Percentiles rank a stretch among this genome's conserved stretches.
phyloP scores from a whole-genome alignment of 495 filamentous ascomycete species.

The Podospora fimiseda region DNA sequence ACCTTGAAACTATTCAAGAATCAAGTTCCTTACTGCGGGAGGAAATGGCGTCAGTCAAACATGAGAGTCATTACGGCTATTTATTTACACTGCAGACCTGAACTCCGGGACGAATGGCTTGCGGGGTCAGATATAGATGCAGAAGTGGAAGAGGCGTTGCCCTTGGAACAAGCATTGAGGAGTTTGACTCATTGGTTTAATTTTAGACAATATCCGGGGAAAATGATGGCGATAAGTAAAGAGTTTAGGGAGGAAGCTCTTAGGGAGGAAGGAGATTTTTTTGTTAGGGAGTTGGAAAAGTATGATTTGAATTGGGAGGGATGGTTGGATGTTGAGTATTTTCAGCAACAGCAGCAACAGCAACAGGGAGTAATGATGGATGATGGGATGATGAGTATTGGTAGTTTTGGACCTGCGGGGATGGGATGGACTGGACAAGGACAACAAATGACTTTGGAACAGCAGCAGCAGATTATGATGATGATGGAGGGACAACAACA shows the following conservation, averaged over 20 bases:
- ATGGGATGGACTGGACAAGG: too few relatives aligned
- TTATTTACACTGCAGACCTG: conserved; percentile 85
- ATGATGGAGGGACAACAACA: too few relatives aligned
- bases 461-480: too few relatives aligned
- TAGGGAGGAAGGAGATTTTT: conserved; percentile 83
- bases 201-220: conserved; percentile 68
- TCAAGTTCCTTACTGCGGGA: conserved; percentile 94
- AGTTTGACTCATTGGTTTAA: conserved; percentile 92
- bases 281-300: conserved; percentile 76
- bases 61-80: conserved; percentile 98
- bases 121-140: conserved; percentile 84
- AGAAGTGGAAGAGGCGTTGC: conserved; percentile 86
- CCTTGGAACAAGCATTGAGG: conserved; percentile 81
- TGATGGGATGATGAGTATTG: neutral
- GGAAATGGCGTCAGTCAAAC: conserved; percentile 96
- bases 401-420: neutral
- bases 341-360: neutral
- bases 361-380: neutral
- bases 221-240: conserved; percentile 59
- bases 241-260: conserved; percentile 54
- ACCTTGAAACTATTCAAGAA: conserved; percentile 97
- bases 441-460: too few relatives aligned
- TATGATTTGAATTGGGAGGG: neutral
- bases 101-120: conserved; percentile 93
- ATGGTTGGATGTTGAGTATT: neutral